A percentile compares a stretch with the other conserved stretches of the same genome.
phyloP scores from a whole-genome alignment of 345 rosid genomes.

The Pugionium cornutum region DNA sequence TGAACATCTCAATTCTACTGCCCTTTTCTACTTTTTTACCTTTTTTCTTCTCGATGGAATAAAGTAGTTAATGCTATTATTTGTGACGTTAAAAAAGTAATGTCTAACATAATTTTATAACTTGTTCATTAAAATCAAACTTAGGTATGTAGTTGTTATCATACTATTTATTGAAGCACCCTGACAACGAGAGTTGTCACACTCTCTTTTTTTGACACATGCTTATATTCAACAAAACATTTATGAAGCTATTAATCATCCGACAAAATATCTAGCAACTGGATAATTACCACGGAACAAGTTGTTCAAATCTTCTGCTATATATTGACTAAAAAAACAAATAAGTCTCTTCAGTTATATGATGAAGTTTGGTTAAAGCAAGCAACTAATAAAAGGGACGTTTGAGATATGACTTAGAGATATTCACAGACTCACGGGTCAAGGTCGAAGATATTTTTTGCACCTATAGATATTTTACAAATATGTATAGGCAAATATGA shows the following conservation, averaged over 20 bases:
- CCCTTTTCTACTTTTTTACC: neutral
- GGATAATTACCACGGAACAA: conserved; percentile 17
- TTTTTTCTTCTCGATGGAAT: neutral
- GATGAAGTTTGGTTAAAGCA: conserved; percentile 22
- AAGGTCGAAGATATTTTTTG: neutral
- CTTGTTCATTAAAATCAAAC: neutral
- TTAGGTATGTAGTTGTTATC: conserved; percentile 2
- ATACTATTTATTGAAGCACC: conserved; percentile 25
- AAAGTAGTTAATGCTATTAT: conserved; percentile 19
- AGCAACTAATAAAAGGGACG: conserved; percentile 16
- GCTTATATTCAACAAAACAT: conserved; percentile 2
- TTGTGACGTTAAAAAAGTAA: neutral
- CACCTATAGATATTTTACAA: neutral
- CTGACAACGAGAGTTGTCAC: conserved; percentile 16
- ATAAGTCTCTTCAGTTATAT: conserved; percentile 14
- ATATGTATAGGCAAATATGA: neutral
- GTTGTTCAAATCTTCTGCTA: neutral
- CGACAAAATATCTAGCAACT: conserved; percentile 2
- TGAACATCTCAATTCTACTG: conserved; percentile 19
- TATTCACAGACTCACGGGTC: neutral
- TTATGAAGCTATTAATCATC: conserved; percentile 2
- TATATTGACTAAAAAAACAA: neutral
- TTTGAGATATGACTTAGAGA: conserved; percentile 16
- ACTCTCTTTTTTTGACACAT: conserved; percentile 1
- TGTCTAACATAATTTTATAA: too few species aligned